Conservation (phyloP, 495 filamentous ascomycete genomes). For the Viridothelium virens region DNA sequence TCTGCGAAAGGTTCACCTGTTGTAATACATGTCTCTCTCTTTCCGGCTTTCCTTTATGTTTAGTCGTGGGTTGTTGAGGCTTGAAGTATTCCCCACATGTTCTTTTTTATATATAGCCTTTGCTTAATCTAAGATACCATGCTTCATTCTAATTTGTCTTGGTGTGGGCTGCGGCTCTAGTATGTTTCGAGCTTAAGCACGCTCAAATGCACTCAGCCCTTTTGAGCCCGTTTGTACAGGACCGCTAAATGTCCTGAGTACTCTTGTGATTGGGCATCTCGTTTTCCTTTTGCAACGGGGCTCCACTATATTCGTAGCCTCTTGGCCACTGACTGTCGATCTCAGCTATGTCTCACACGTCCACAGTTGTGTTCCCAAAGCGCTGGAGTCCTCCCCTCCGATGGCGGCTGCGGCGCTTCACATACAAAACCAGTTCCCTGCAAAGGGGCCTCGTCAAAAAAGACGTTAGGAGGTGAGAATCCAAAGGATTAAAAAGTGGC, state of each 20-base stretch:
- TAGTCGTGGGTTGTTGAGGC: background rate
- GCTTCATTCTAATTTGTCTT: background rate
- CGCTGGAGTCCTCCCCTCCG: background rate
- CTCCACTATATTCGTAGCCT: background rate
- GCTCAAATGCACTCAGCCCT: background rate
- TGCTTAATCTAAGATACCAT: constrained; percentile 12
- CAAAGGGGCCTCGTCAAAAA: background rate
- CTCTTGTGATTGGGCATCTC: background rate
- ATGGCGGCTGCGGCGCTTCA: constrained; percentile 7
- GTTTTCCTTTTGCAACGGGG: background rate
- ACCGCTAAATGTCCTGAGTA: background rate
- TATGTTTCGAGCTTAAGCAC: background rate
- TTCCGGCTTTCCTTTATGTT: background rate
- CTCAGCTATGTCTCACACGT: background rate
- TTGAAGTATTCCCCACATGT: constrained; percentile 10
- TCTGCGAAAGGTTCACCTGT: constrained; percentile 9
- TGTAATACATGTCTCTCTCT: constrained; percentile 12
- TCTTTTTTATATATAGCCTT: constrained; percentile 9
- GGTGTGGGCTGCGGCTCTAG: background rate
- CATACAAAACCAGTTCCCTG: background rate
- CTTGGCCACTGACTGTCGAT: background rate
- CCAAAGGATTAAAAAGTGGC: background rate
- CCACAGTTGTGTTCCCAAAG: background rate
- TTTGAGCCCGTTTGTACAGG: no score
- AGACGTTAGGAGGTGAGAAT: background rate